Percentiles rank a stretch among this genome's conserved stretches.
Evolutionary conservation across 2,329 filamentous ascomycete genomes (phyloP).

Genomic region (Tricladium varicosporioides): DNA sequence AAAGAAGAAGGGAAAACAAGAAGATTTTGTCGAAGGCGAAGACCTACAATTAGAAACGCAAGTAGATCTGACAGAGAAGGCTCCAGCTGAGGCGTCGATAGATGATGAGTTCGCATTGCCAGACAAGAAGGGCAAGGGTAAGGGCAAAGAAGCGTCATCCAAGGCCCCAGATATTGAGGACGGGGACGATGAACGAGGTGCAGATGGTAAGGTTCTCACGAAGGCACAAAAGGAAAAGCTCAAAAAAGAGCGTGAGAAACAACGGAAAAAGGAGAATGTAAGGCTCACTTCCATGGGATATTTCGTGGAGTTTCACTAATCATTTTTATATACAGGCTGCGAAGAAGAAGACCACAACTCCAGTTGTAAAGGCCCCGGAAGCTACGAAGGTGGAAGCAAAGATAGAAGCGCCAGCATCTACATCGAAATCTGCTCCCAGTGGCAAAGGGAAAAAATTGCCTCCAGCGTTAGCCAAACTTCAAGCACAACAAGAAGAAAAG

Average conservation of each 20-base stretch:
- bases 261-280: slow-evolving; percentile 97
- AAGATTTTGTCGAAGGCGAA: slow-evolving; percentile 76
- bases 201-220: slow-evolving; percentile 72
- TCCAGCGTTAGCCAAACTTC: slow-evolving; percentile 67
- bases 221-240: slow-evolving; percentile 99
- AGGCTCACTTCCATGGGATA: slow-evolving; percentile 24
- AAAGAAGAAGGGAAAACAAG: slow-evolving; percentile 57
- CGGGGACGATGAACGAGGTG: slow-evolving; percentile 50
- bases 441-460: slow-evolving; percentile 91
- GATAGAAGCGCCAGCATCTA: slow-evolving; percentile 41
- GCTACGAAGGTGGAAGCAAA: slow-evolving; percentile 52
- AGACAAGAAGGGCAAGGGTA: slow-evolving; percentile 68
- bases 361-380: slow-evolving; percentile 55
- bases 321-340: slow-evolving; percentile 55
- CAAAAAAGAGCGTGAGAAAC: slow-evolving; percentile 98
- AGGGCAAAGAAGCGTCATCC: slow-evolving; percentile 45
- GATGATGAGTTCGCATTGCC: slow-evolving; percentile 85
- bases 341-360: slow-evolving; percentile 71
- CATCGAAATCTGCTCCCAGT: slow-evolving; percentile 44
- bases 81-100: slow-evolving; percentile 75
- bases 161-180: slow-evolving; percentile 42
- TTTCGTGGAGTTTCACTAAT: slow-evolving; percentile 8
- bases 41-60: slow-evolving; percentile 44
- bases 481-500: slow-evolving; percentile 82
- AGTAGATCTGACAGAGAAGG: slow-evolving; percentile 59